Conservation (phyloP, 805 yeast genomes). For the Metschnikowia rubicola region DNA sequence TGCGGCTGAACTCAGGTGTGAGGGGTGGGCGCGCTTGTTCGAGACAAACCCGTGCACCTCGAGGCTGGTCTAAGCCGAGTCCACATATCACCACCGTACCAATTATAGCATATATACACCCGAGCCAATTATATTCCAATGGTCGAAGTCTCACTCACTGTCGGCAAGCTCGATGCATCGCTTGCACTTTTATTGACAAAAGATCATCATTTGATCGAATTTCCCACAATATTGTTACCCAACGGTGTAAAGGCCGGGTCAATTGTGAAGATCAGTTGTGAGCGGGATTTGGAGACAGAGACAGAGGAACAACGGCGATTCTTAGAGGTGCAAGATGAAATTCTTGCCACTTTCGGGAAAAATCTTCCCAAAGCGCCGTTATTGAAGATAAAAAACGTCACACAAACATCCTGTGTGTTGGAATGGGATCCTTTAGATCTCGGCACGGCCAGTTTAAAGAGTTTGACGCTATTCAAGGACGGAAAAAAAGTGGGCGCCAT, state of each 20-base stretch:
- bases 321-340: conserved; percentile 65
- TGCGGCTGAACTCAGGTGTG: too few relatives aligned
- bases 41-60: conserved; percentile 9
- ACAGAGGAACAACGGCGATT: conserved; percentile 55
- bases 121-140: conserved; percentile 26
- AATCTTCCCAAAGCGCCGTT: conserved; percentile 69
- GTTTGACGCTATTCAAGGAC: conserved; percentile 74
- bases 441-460: conserved; percentile 78
- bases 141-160: conserved; percentile 91
- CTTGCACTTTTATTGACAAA: conserved; percentile 84
- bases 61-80: not conserved
- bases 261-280: conserved; percentile 80
- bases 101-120: not conserved
- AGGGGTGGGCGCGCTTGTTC: not conserved
- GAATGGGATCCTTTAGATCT: conserved; percentile 88
- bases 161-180: conserved; percentile 94
- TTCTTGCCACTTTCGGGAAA: conserved; percentile 68
- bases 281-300: conserved; percentile 70
- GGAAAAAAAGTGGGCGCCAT: conserved; percentile 71
- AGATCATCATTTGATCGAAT: conserved; percentile 92
- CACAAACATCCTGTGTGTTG: conserved; percentile 92
- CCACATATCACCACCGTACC: not conserved
- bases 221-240: conserved; percentile 92
- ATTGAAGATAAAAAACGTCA: conserved; percentile 67
- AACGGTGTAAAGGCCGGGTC: conserved; percentile 90